Base-by-base conservation (phyloP, 495 filamentous ascomycete species). In the Polyplosphaeria fusca region DNA sequence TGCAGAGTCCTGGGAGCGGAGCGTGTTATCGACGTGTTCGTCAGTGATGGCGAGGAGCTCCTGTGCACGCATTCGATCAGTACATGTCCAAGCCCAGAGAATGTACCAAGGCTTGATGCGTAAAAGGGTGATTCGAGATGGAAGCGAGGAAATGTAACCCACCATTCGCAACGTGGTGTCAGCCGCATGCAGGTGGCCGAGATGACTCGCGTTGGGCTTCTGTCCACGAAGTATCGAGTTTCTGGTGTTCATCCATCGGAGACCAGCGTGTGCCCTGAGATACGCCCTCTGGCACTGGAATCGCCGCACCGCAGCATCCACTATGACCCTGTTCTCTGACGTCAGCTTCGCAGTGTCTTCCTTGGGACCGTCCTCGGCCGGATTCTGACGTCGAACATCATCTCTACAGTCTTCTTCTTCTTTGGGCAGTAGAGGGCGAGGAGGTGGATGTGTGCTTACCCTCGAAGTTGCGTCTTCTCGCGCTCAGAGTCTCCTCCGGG, bases 231-330 rank as follows among this genome's bases (percentile, higher is more conserved):
- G 76, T 40, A 89, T 74, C 30, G 75, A 74, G 18, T 84, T 77
- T 35, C 90, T 80, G 63, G 84, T 80, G 60, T 88, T 85, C 61
- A 87, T 73, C 91, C 91, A 96, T 68, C 88, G 79, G 63, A 83
- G 81, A 18, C 84, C 88, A 13, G 89, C 88, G 3, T 81, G 81
- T 37, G 87, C 86, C 24, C 86, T 84, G 16, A 92, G 79, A 63
- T 91, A 91, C 56, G 91, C 89, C 70, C 86, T 88, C 68, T 93
- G 89, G 30, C 81, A 88, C 70, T 88, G 85, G 76, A 94, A 90
- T 46, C 91, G 82, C 47, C 91, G 83, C 16, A 86, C 78, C 63
- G 80, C 84, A 37, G 87, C 84, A 60, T 96, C 91, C 41, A 87
- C 76, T 41, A 89, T 81, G 49, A 94, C 81, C 58, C 89, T 92